phyloP scores from a whole-genome alignment of 768 basidiomycete genomes.

The Tylopilus sp. region DNA sequence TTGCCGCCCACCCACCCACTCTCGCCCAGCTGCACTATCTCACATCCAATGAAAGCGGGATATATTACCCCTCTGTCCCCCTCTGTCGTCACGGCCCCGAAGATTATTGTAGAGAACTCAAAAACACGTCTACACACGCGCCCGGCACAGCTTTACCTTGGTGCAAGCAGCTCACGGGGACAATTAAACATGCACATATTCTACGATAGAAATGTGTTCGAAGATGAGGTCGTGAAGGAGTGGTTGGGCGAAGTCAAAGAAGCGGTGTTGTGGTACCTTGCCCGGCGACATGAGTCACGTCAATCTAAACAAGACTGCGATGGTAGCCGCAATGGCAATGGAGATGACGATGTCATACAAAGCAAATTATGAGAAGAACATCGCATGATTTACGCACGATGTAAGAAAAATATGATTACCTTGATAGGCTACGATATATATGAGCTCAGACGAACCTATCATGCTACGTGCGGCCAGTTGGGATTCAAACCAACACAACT shows the following conservation, averaged over 20 bases:
- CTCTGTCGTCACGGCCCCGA: conserved; percentile 5
- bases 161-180: conserved; percentile 34
- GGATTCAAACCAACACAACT: too few relatives aligned
- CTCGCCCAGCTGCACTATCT: conserved; percentile 18
- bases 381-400: too few relatives aligned
- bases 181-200: conserved; percentile 33
- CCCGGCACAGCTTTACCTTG: conserved; percentile 43
- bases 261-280: conserved; percentile 33
- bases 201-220: conserved; percentile 47
- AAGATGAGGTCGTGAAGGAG: conserved; percentile 38
- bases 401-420: too few relatives aligned
- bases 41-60: conserved; percentile 14
- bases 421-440: too few relatives aligned
- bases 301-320: neutral
- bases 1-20: conserved; percentile 21
- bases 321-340: neutral
- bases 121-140: conserved; percentile 37
- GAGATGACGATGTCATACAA: neutral
- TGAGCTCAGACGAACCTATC: too few relatives aligned
- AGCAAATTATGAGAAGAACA: neutral
- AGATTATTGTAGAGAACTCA: conserved; percentile 5
- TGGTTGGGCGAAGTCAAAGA: conserved; percentile 45
- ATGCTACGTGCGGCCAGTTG: too few relatives aligned
- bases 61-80: neutral
- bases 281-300: neutral